A percentile compares a stretch with the other conserved stretches of the same genome.
phyloP scores from a whole-genome alignment of 352 stramenopile genomes.

The Phytophthora ohioensis region DNA sequence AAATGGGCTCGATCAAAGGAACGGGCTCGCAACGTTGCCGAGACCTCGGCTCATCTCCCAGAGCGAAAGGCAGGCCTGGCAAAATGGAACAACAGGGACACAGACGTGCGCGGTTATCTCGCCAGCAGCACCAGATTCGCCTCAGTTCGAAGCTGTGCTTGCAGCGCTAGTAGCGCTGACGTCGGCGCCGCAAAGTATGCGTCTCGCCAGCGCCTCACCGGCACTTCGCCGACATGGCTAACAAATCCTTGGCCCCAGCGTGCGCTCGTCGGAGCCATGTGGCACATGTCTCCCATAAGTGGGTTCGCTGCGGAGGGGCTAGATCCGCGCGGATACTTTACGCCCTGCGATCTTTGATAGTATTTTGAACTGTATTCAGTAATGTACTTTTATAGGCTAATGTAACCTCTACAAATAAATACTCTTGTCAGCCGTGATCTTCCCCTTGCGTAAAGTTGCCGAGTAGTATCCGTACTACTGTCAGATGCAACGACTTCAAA shows the following conservation, averaged over 20 bases:
- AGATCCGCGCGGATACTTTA: not conserved
- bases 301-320: conserved; percentile 14
- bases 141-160: not conserved
- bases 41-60: not conserved
- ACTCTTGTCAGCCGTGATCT: not conserved
- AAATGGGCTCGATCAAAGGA: conserved; percentile 12
- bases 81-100: conserved; percentile 24
- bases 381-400: not conserved
- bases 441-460: not conserved
- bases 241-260: conserved; percentile 10
- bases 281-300: conserved; percentile 37
- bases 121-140: too few species aligned
- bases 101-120: not conserved
- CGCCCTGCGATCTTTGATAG: not conserved
- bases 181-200: not conserved
- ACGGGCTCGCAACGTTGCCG: conserved; percentile 16
- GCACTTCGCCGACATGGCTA: conserved; percentile 7
- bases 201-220: not conserved
- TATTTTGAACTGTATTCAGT: not conserved
- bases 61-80: conserved; percentile 8
- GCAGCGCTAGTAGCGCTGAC: conserved; percentile 7
- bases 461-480: conserved; percentile 12
- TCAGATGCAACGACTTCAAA: conserved; percentile 26
- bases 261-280: conserved; percentile 33
- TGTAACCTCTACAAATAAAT: not conserved